Percentiles rank a stretch among this genome's conserved stretches.
Evolutionary conservation across 768 basidiomycete species (phyloP).

Genomic region (Galerina marginata): DNA sequence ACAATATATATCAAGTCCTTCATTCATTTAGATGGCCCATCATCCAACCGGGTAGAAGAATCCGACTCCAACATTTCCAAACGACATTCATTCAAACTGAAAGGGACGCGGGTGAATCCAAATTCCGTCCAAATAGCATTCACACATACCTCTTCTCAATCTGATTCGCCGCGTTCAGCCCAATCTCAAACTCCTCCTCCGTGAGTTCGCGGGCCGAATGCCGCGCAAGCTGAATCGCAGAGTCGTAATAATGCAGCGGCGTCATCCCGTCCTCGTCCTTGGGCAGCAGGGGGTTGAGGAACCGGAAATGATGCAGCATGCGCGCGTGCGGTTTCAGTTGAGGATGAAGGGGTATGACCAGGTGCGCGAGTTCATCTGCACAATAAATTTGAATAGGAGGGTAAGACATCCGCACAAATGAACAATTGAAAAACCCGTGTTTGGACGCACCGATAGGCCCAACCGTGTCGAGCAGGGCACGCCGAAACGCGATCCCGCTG

Average conservation of each 20-base stretch:
- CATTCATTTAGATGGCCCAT: constrained; percentile 1
- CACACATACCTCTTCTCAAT: constrained; percentile 63
- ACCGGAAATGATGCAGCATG: constrained; percentile 83
- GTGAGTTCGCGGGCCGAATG: constrained; percentile 63
- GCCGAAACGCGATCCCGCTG: constrained; percentile 67
- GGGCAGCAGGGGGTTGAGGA: constrained; percentile 66
- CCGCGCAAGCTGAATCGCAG: constrained; percentile 74
- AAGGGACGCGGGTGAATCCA: neutral
- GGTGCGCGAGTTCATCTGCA: constrained; percentile 70
- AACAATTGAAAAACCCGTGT: neutral
- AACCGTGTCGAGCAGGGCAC: constrained; percentile 73
- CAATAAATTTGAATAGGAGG: neutral
- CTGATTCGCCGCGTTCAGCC: constrained; percentile 63
- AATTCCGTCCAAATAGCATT: neutral
- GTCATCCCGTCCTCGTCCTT: constrained; percentile 69
- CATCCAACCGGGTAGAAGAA: constrained; percentile 42
- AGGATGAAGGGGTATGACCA: constrained; percentile 77
- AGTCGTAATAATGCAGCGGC: constrained; percentile 76
- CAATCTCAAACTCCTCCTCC: constrained; percentile 69
- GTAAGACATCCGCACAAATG: neutral
- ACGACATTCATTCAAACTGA: constrained; percentile 66
- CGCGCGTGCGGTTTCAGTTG: constrained; percentile 71
- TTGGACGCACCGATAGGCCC: constrained; percentile 63
- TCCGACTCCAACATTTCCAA: constrained; percentile 64
- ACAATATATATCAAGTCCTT: neutral